Percentiles rank a stretch among this genome's conserved stretches.
Evolutionary conservation across 768 basidiomycete species (phyloP).

Genomic region (Roridomyces roridus): DNA sequence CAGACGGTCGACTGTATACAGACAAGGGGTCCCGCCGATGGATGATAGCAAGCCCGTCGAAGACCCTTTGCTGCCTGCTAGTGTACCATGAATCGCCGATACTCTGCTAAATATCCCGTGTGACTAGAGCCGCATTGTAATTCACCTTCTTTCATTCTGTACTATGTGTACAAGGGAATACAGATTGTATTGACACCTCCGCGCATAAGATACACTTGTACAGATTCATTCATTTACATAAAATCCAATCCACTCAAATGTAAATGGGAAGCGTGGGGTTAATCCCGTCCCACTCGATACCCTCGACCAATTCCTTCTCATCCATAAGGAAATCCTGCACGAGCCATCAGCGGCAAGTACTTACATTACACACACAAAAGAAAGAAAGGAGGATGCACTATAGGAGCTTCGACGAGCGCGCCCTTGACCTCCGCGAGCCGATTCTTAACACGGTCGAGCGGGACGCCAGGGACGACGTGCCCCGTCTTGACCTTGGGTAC

Average conservation of each 20-base stretch:
- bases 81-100: no score
- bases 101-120: no score
- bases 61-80: no score
- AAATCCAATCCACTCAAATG: conserved; percentile 65
- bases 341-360: conserved; percentile 11
- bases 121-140: no score
- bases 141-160: no score
- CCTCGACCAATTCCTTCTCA: conserved; percentile 71
- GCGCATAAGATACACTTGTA: no score
- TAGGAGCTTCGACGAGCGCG: conserved; percentile 75
- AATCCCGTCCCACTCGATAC: conserved; percentile 73
- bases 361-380: neutral
- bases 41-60: no score
- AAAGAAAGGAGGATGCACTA: conserved; percentile 52
- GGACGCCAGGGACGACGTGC: conserved; percentile 76
- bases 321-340: conserved; percentile 85
- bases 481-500: conserved; percentile 80
- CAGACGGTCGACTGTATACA: no score
- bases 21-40: no score
- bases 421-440: conserved; percentile 74
- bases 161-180: no score
- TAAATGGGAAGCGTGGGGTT: conserved; percentile 85
- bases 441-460: conserved; percentile 74
- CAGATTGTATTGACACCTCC: no score
- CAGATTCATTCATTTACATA: no score